These are phyloP conservation scores for Pisolithus orientalis DNA, from an alignment of 768 basidiomycete genomes.

Conservation along the genomic window DNA sequence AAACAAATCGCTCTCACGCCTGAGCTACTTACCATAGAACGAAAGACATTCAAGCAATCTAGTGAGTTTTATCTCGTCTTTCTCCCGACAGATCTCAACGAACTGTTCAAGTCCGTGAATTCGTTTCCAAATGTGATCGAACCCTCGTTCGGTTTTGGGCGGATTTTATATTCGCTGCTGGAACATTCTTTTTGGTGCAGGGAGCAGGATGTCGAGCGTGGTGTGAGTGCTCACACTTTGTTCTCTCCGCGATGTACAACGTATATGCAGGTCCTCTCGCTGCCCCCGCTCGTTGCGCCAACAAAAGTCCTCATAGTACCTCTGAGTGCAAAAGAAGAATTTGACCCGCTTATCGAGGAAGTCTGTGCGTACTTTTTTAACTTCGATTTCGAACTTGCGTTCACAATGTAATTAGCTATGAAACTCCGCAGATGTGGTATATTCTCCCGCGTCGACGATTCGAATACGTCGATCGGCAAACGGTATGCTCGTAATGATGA, in stretches of 20 bases:
- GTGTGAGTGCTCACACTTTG: constrained; percentile 45
- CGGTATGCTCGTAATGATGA: constrained; percentile 98
- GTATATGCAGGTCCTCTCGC: constrained; percentile 68
- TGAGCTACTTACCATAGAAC: constrained; percentile 70
- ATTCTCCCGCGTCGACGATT: constrained; percentile 93
- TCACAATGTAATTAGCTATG: constrained; percentile 47
- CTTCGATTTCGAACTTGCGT: constrained; percentile 2
- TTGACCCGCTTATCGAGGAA: constrained; percentile 78
- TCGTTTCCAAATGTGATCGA: constrained; percentile 97
- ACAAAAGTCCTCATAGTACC: constrained; percentile 97
- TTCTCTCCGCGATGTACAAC: not conserved
- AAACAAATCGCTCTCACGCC: constrained; percentile 65
- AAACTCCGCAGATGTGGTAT: constrained; percentile 87
- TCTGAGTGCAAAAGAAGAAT: constrained; percentile 78
- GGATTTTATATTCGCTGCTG: constrained; percentile 88
- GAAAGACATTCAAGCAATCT: constrained; percentile 82
- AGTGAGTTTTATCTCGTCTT: constrained; percentile 39
- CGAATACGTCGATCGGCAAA: constrained; percentile 90
- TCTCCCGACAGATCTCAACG: constrained; percentile 16
- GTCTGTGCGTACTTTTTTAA: constrained; percentile 63
- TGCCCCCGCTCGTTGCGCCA: constrained; percentile 86
- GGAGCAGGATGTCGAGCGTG: constrained; percentile 86
- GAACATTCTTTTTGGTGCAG: constrained; percentile 97
- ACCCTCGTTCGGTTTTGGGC: constrained; percentile 95
- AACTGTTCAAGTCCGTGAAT: constrained; percentile 74